Conservation (phyloP, 2,329 filamentous ascomycete genomes). For the Trichoderma endophyticum region DNA sequence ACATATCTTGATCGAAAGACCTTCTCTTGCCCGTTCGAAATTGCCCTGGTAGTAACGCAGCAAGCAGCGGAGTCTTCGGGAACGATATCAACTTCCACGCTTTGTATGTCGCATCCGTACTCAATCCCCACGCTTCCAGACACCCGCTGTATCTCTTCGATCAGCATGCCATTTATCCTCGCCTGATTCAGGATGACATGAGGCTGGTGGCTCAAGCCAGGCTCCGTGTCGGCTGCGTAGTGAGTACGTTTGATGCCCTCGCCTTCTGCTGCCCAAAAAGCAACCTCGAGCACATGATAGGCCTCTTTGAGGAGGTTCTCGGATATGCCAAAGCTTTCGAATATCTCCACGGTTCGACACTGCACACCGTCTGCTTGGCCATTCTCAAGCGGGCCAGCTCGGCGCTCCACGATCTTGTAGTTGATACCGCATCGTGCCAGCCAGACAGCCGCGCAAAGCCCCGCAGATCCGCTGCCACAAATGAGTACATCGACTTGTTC, state of each 20-base stretch:
- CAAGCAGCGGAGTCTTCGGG: background rate
- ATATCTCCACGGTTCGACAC: background rate
- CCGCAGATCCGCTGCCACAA: background rate
- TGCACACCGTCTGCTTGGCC: background rate
- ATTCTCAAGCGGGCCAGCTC: background rate
- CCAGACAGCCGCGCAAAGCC: constrained; percentile 1
- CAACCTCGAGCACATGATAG: background rate
- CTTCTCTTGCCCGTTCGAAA: background rate
- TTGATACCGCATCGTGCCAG: background rate
- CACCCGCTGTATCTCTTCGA: background rate
- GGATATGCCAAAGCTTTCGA: background rate
- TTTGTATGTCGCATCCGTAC: background rate
- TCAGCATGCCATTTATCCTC: background rate
- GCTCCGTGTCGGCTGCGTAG: background rate
- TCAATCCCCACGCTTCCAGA: background rate
- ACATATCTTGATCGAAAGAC: background rate
- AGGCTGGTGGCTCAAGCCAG: background rate
- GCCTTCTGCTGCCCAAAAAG: background rate
- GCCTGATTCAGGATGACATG: constrained; percentile 2
- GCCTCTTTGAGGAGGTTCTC: background rate
- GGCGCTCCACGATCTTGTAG: background rate
- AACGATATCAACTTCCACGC: background rate
- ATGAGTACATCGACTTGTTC: constrained; percentile 3
- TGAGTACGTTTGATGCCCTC: background rate
- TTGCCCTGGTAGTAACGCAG: background rate